Evolutionary conservation across 208 protist genomes (phyloP), one percentile per base, ranked within the genome.

Genomic region (Wallacemonas collosoma): DNA sequence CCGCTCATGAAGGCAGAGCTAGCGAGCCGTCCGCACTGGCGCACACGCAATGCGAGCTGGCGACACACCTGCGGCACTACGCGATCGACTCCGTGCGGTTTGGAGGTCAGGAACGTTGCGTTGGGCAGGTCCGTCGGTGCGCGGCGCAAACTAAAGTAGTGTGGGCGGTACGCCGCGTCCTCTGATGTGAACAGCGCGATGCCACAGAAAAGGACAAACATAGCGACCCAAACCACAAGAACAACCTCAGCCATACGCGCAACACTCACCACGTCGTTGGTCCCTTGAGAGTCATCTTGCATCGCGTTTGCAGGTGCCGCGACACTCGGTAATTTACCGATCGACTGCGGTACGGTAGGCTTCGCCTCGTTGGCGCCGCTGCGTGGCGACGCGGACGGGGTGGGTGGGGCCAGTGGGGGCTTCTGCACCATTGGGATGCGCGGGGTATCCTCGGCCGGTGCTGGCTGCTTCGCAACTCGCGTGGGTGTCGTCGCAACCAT

Each of bases 1-100:
- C 77, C 65, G 9, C 66, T 48, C 43, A 82, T 69, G 53, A 75
- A 68, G 8, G 73, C 36, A 11, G 73, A 66, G 55, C 73, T 57
- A 0, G 67, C 56, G 36, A 69, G 55, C 12, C 56, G 68, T 3
- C 14, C 55, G 11, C 43, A 48, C 12, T 48, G 57, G 35, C 75
- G 82, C n/a, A 64, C 12, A 38, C 71, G 71, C 51, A 83, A 63
- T 12, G 78, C 78, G 1, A 80, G 35, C 66, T 83, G 82, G 11
- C 64, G 69, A 17, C 57, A 71, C 44, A 81, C 44, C 69, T 81
- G 75, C 2, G 78, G 77, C 15, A 81, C 63, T 6, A 79, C 3
- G 26, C 71, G 66, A 53, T 82, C 71, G 2, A 69, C 55, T 14
- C 78, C 75, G 5, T 58, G 17, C 2, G 69, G 61, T 57, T 26